Conservation (phyloP, 495 filamentous ascomycete genomes). For the Schizothecium vesticola region DNA sequence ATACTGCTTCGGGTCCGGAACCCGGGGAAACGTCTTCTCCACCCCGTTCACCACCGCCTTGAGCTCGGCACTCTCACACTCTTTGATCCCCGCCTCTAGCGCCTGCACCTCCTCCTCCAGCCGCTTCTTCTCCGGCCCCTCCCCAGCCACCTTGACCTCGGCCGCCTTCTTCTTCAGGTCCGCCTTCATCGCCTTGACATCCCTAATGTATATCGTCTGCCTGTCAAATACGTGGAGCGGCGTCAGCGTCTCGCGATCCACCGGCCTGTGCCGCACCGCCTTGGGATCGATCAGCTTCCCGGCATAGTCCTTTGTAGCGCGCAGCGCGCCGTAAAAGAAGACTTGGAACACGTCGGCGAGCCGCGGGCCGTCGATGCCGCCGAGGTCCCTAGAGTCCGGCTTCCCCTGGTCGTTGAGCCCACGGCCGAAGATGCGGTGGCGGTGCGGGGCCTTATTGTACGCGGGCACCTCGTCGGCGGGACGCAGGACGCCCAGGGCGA, state of each 20-base stretch:
- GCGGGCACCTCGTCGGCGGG: background rate
- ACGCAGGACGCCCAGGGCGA: slow-evolving; percentile 3
- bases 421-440: slow-evolving; percentile 16
- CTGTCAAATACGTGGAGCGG: background rate
- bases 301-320: background rate
- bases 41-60: background rate
- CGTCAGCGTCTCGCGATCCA: background rate
- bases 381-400: background rate
- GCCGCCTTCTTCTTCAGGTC: background rate
- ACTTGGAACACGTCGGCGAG: background rate
- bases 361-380: slow-evolving; percentile 3
- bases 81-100: background rate
- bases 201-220: background rate
- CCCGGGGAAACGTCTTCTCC: background rate
- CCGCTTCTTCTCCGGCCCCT: background rate
- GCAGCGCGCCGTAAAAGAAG: slow-evolving; percentile 12
- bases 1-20: background rate
- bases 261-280: background rate
- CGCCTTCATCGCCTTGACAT: background rate
- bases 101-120: background rate
- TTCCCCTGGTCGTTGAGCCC: background rate
- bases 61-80: background rate
- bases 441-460: slow-evolving; percentile 9
- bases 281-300: background rate
- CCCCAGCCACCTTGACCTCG: background rate